phyloP scores from a whole-genome alignment of 2,329 filamentous ascomycete species.

The Beauveria scarabaeidicola region DNA sequence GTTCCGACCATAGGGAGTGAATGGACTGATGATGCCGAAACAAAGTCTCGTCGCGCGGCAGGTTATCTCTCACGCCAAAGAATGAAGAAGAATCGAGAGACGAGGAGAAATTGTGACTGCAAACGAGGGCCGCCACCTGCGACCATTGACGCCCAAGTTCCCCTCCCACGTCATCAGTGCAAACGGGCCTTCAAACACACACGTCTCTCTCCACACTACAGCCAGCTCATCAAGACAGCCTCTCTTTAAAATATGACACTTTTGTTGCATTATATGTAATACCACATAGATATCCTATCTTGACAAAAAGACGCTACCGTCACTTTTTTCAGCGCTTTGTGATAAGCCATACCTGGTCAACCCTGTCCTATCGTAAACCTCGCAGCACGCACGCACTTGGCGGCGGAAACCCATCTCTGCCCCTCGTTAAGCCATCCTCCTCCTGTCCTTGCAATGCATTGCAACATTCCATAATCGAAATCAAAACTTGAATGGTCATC shows the following conservation, averaged over 20 bases:
- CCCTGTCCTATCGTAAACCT: background rate
- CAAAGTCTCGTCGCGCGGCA: no score
- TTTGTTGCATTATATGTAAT: conserved; percentile 3
- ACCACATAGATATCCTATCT: conserved; percentile 2
- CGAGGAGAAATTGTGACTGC: background rate
- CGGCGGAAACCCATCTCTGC: background rate
- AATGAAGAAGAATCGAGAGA: no score
- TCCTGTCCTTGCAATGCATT: background rate
- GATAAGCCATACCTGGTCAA: background rate
- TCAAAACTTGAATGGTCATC: background rate
- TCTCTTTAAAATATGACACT: background rate
- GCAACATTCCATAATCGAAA: background rate
- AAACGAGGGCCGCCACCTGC: conserved; percentile 2
- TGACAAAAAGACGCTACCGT: background rate
- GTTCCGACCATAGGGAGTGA: background rate
- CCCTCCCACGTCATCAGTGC: background rate
- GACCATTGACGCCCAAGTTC: background rate
- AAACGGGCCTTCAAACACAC: background rate
- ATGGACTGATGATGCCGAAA: background rate
- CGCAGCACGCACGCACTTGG: background rate
- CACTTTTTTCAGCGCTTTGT: background rate
- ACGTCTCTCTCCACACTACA: background rate
- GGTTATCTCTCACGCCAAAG: no score
- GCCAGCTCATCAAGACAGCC: background rate
- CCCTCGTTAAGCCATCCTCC: background rate